These are phyloP conservation scores for Mrakia gelida DNA, from an alignment of 768 basidiomycete species.

Conservation along the genomic window DNA sequence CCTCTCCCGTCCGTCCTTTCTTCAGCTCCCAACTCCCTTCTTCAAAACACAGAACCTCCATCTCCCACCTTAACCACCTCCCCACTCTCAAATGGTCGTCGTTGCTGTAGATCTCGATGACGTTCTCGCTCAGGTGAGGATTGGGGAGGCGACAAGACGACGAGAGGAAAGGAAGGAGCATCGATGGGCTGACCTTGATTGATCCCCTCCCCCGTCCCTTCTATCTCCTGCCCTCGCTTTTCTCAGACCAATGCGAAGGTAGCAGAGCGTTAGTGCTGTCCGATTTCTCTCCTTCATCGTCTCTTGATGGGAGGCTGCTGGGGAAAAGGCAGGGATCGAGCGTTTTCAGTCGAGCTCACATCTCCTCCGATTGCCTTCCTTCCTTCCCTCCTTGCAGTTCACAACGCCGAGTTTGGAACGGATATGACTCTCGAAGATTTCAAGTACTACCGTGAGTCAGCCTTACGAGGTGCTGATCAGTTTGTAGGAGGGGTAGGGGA, in stretches of 20 bases:
- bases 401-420: constrained; percentile 22
- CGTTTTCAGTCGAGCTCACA: neutral
- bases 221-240: neutral
- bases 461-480: no score
- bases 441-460: constrained; percentile 16
- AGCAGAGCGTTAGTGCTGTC: constrained; percentile 2
- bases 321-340: no score
- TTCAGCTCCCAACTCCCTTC: neutral
- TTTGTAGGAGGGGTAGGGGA: neutral
- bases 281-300: no score
- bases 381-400: constrained; percentile 4
- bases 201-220: neutral
- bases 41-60: no score
- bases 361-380: no score
- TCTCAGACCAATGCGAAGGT: constrained; percentile 30
- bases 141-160: neutral
- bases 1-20: no score
- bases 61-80: neutral
- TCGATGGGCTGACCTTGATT: neutral
- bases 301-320: no score
- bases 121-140: constrained; percentile 23
- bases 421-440: constrained; percentile 26
- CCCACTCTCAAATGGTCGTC: neutral
- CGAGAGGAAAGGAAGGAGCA: neutral
- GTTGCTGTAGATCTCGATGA: constrained; percentile 25